These are phyloP conservation scores for Solanum tarapatanum DNA, from an alignment of 257 asterid genomes.

Conservation along the genomic window DNA sequence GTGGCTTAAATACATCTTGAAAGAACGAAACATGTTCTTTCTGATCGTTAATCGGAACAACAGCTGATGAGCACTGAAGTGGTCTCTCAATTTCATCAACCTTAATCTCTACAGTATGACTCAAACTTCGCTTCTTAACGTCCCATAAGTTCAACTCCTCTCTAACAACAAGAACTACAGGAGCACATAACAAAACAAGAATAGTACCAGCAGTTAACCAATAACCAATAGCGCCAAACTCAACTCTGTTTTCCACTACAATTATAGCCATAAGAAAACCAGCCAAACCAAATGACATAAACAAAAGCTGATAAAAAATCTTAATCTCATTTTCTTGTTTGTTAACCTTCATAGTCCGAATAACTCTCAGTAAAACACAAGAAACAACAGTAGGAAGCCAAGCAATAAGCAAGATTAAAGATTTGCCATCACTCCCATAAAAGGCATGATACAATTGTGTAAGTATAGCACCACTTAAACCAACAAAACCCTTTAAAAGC, in stretches of 20 bases:
- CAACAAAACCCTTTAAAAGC: slow-evolving; percentile 45
- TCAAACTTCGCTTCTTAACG: not conserved
- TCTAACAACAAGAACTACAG: slow-evolving; percentile 15
- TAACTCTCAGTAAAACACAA: slow-evolving; percentile 18
- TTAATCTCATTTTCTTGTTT: slow-evolving; percentile 27
- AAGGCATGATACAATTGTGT: slow-evolving; percentile 46
- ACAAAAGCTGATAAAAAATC: slow-evolving; percentile 29
- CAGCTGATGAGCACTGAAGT: not conserved
- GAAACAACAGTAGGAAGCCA: slow-evolving; percentile 65
- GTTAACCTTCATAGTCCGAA: slow-evolving; percentile 24
- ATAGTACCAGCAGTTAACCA: slow-evolving; percentile 21
- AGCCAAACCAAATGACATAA: slow-evolving; percentile 31
- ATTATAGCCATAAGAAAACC: slow-evolving; percentile 37
- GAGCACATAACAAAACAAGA: slow-evolving; percentile 18
- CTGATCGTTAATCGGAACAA: not conserved
- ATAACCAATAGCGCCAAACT: slow-evolving; percentile 16
- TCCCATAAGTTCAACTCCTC: slow-evolving; percentile 29
- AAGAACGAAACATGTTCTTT: slow-evolving; percentile 15
- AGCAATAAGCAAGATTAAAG: slow-evolving; percentile 36
- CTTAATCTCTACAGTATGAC: not conserved
- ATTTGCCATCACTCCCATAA: slow-evolving; percentile 29
- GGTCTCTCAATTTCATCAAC: not conserved
- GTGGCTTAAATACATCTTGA: slow-evolving; percentile 23
- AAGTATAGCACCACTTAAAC: slow-evolving; percentile 56
- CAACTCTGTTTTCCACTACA: slow-evolving; percentile 20